phyloP scores from a whole-genome alignment of 2,329 filamentous ascomycete species.

The Scedosporium aurantiacum region DNA sequence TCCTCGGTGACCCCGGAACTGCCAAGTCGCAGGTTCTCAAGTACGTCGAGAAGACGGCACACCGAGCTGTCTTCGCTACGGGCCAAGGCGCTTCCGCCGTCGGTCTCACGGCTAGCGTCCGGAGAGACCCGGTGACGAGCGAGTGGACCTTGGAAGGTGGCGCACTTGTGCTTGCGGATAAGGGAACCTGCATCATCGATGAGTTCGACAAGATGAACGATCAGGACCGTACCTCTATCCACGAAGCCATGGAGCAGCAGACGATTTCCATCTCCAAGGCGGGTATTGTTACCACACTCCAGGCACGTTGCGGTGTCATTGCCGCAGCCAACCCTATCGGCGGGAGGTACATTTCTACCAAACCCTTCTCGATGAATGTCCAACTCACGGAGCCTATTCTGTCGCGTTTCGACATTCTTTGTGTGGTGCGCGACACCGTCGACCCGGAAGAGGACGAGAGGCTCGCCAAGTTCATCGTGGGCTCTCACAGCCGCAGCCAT shows the following conservation, averaged over 20 bases:
- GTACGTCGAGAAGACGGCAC: slow-evolving; percentile 94
- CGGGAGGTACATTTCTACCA: slow-evolving; percentile 90
- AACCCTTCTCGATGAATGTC: slow-evolving; percentile 92
- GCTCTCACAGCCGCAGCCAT: slow-evolving; percentile 86
- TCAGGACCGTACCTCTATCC: slow-evolving; percentile 93
- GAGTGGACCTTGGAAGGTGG: slow-evolving; percentile 98
- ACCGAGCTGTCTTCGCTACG: slow-evolving; percentile 92
- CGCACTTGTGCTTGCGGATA: slow-evolving; percentile 86
- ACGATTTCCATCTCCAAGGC: slow-evolving; percentile 99
- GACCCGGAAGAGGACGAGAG: slow-evolving; percentile 88
- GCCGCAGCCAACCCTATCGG: slow-evolving; percentile 94
- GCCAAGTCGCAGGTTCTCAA: slow-evolving; percentile 97
- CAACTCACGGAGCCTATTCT: slow-evolving; percentile 94
- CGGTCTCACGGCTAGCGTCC: slow-evolving; percentile 92
- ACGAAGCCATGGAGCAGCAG: slow-evolving; percentile 99
- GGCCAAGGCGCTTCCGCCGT: slow-evolving; percentile 95
- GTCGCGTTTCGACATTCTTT: slow-evolving; percentile 95
- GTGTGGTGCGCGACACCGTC: slow-evolving; percentile 90
- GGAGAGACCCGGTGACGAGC: slow-evolving; percentile 85
- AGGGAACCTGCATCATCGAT: slow-evolving; percentile 90
- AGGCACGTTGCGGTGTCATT: slow-evolving; percentile 91
- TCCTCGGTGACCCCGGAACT: slow-evolving; percentile 93
- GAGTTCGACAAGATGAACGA: slow-evolving; percentile 99
- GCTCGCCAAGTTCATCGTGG: slow-evolving; percentile 86
- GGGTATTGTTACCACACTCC: slow-evolving; percentile 92